phyloP scores from a whole-genome alignment of 2,329 filamentous ascomycete species.

The Aspergillus niger region DNA sequence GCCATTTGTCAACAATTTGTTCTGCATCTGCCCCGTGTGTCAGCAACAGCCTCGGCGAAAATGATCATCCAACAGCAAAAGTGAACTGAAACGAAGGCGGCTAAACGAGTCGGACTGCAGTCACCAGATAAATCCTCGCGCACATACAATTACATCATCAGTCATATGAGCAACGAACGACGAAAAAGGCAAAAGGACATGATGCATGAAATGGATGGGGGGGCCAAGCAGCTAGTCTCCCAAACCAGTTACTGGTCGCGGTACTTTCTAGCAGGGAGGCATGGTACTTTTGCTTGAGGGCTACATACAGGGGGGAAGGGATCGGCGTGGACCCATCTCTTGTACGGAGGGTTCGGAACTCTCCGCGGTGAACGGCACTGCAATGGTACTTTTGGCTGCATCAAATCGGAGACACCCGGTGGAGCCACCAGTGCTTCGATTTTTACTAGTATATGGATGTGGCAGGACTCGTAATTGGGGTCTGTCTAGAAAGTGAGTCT shows the following conservation, averaged over 20 bases:
- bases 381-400: background rate
- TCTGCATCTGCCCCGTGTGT: background rate
- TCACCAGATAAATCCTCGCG: background rate
- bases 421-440: background rate
- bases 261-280: background rate
- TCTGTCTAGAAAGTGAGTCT: background rate
- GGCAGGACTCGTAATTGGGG: background rate
- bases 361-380: background rate
- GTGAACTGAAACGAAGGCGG: no score
- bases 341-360: background rate
- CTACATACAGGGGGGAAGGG: background rate
- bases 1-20: background rate
- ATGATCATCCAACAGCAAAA: background rate
- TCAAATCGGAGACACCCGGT: background rate
- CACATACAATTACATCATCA: background rate
- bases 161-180: background rate
- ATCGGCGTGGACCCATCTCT: background rate
- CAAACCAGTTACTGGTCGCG: slow-evolving; percentile 2
- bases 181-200: background rate
- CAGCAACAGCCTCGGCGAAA: background rate
- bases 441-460: background rate
- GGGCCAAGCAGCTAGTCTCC: background rate
- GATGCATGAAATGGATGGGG: background rate
- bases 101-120: background rate
- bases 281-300: background rate